Evolutionary conservation across 1,284 basidiomycete genomes (phyloP).

Genomic region (Chiua sp.): DNA sequence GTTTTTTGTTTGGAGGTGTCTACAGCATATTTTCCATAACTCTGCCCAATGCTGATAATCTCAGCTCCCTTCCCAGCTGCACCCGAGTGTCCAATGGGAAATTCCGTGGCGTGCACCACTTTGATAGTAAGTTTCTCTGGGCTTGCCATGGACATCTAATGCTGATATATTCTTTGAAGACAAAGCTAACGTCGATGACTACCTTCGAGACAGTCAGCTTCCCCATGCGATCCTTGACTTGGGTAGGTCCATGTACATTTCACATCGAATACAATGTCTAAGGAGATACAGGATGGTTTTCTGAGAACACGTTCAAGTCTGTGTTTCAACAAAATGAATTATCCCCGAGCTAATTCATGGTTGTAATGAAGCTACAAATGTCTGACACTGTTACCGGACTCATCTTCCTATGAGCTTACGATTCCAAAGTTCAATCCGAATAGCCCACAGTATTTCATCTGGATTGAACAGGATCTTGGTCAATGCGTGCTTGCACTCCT

Average conservation of each 20-base stretch:
- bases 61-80: conserved; percentile 34
- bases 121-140: conserved; percentile 22
- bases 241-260: conserved; percentile 16
- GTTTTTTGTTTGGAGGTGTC: conserved; percentile 39
- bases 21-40: neutral
- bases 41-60: neutral
- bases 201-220: conserved; percentile 28
- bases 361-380: too few species aligned
- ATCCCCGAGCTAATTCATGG: too few species aligned
- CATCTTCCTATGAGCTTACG: too few species aligned
- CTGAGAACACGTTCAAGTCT: too few species aligned
- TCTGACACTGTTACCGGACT: too few species aligned
- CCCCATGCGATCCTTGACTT: conserved; percentile 31
- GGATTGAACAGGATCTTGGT: too few species aligned
- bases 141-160: neutral
- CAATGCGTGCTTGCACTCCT: too few species aligned
- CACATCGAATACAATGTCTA: neutral
- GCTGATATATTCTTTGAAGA: conserved; percentile 18
- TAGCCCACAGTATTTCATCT: too few species aligned
- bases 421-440: too few species aligned
- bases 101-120: conserved; percentile 24
- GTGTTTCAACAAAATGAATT: too few species aligned
- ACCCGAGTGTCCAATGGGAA: conserved; percentile 30
- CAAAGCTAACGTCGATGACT: conserved; percentile 36
- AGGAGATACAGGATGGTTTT: conserved; percentile 23